Conservation (phyloP, 495 filamentous ascomycete species). For the Penicillium odoratum region DNA sequence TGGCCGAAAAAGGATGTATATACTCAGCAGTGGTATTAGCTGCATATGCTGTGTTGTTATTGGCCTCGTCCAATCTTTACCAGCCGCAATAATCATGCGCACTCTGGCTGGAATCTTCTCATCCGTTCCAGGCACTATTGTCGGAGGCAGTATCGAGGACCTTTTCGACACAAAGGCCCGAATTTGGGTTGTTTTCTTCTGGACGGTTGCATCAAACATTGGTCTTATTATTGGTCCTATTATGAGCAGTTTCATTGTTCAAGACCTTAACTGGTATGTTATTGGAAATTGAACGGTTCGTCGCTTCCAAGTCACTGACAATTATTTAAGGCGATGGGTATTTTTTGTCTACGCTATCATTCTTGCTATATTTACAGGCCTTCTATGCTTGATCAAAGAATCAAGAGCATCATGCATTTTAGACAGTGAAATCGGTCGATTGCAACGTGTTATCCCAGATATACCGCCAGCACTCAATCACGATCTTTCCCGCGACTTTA, state of each 20-base stretch:
- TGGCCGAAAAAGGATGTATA: slow-evolving; percentile 51
- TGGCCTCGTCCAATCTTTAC: slow-evolving; percentile 36
- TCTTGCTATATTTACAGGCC: slow-evolving; percentile 34
- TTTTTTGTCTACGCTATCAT: slow-evolving; percentile 45
- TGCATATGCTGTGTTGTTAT: slow-evolving; percentile 44
- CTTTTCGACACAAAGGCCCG: slow-evolving; percentile 48
- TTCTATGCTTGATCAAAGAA: slow-evolving; percentile 40
- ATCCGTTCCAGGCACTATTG: slow-evolving; percentile 51
- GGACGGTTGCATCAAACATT: slow-evolving; percentile 45
- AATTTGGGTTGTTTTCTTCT: slow-evolving; percentile 51
- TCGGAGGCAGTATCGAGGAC: slow-evolving; percentile 52
- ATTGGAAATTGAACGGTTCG: slow-evolving; percentile 29
- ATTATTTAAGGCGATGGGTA: slow-evolving; percentile 40
- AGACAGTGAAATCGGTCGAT: slow-evolving; percentile 28
- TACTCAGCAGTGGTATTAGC: slow-evolving; percentile 45
- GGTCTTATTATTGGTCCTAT: slow-evolving; percentile 48
- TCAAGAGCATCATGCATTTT: slow-evolving; percentile 46
- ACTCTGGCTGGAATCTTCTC: slow-evolving; percentile 48
- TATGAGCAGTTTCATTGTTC: slow-evolving; percentile 42
- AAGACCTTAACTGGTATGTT: slow-evolving; percentile 34
- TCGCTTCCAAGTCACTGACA: neutral
- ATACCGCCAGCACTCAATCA: slow-evolving; percentile 38
- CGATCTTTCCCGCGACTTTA: slow-evolving; percentile 40
- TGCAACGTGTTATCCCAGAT: slow-evolving; percentile 28
- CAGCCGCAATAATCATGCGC: slow-evolving; percentile 42